Evolutionary conservation across 78 protist species (phyloP).

Genomic region (Dictyostelium purpureum): DNA sequence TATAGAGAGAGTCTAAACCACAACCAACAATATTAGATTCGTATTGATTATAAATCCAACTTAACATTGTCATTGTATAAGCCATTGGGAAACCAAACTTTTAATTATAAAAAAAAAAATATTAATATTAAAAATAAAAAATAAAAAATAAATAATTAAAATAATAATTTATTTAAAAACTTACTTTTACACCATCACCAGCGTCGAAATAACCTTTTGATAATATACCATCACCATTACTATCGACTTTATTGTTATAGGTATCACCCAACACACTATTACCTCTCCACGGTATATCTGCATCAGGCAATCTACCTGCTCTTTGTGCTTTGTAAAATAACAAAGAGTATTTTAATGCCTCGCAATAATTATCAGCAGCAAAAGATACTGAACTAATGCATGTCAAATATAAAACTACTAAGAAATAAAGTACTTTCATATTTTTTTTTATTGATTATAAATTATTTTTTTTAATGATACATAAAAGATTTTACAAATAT

Average conservation of each 20-base stretch:
- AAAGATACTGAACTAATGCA: no score
- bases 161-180: no score
- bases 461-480: no score
- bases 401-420: no score
- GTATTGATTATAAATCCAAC: conserved; percentile 9
- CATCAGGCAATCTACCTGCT: conserved; percentile 39
- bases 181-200: conserved; percentile 34
- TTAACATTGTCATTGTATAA: conserved; percentile 6
- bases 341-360: conserved; percentile 15
- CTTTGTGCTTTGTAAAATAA: conserved; percentile 49
- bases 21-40: conserved; percentile 5
- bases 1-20: not conserved
- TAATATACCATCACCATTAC: conserved; percentile 11
- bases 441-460: no score
- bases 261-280: not conserved
- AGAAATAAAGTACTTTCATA: no score
- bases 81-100: conserved; percentile 49
- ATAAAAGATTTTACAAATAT: no score
- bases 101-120: no score
- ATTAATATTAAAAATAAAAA: no score
- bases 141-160: no score
- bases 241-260: not conserved
- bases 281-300: conserved; percentile 6
- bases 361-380: no score
- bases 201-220: conserved; percentile 60